Evolutionary conservation across 768 basidiomycete species (phyloP).

Genomic region (Podaxis mareebaensis): DNA sequence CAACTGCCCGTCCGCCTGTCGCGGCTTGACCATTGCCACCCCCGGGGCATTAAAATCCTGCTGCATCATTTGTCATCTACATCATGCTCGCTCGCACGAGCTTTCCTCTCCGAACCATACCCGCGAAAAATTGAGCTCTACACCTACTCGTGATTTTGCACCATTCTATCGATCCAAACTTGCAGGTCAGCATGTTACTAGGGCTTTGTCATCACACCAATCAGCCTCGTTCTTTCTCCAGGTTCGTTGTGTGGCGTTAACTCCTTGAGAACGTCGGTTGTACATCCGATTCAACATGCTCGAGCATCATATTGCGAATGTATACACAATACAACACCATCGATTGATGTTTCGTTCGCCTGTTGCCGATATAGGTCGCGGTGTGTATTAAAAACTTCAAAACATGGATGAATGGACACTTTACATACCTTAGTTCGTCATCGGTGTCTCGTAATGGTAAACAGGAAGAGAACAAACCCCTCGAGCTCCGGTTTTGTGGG

Average conservation of each 20-base stretch:
- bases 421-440: background rate
- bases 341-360: background rate
- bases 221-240: background rate
- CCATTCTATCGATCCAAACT: background rate
- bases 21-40: background rate
- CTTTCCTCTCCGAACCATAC: background rate
- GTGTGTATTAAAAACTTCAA: background rate
- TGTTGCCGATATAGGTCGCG: background rate
- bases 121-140: background rate
- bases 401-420: background rate
- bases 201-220: background rate
- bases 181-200: background rate
- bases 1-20: background rate
- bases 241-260: background rate
- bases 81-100: background rate
- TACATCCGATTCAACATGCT: background rate
- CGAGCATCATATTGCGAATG: background rate
- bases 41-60: background rate
- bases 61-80: background rate
- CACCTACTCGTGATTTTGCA: background rate
- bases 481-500: background rate
- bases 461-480: background rate
- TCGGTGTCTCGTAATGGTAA: background rate
- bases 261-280: background rate
- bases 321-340: background rate